phyloP scores from a whole-genome alignment of 2,329 filamentous ascomycete species.

The Pseudonectria foliicola region DNA sequence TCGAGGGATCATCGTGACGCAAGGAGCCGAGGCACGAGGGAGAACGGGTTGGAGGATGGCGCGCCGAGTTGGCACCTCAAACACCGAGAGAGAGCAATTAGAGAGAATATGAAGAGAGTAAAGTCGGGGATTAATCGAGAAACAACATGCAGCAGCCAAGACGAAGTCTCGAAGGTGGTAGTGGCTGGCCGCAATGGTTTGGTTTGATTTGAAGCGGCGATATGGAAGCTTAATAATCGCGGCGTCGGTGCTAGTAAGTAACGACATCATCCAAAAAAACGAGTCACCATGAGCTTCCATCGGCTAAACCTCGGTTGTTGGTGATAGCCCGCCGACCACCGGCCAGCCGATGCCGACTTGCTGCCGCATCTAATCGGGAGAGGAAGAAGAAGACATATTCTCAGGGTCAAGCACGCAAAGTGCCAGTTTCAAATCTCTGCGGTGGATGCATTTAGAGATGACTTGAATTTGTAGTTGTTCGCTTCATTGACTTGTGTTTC shows the following conservation, averaged over 20 bases:
- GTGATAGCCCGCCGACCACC: neutral
- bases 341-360: constrained; percentile 10
- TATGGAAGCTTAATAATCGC: constrained; percentile 27
- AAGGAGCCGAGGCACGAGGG: constrained; percentile 5
- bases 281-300: constrained; percentile 24
- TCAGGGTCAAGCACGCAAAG: no score
- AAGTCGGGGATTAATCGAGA: constrained; percentile 2
- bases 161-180: constrained; percentile 6
- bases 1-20: constrained; percentile 32
- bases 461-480: no score
- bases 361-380: constrained; percentile 14
- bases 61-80: constrained; percentile 11
- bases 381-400: constrained; percentile 10
- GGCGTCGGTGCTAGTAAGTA: constrained; percentile 19
- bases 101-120: constrained; percentile 8
- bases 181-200: constrained; percentile 19
- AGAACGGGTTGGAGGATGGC: constrained; percentile 11
- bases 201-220: constrained; percentile 23
- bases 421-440: no score
- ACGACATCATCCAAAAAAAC: constrained; percentile 25
- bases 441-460: no score
- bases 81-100: constrained; percentile 3
- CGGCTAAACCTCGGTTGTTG: constrained; percentile 22
- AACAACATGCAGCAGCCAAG: constrained; percentile 6
- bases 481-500: no score